Conservation (phyloP, 805 yeast genomes). For the Candida khao-thaluensis region DNA sequence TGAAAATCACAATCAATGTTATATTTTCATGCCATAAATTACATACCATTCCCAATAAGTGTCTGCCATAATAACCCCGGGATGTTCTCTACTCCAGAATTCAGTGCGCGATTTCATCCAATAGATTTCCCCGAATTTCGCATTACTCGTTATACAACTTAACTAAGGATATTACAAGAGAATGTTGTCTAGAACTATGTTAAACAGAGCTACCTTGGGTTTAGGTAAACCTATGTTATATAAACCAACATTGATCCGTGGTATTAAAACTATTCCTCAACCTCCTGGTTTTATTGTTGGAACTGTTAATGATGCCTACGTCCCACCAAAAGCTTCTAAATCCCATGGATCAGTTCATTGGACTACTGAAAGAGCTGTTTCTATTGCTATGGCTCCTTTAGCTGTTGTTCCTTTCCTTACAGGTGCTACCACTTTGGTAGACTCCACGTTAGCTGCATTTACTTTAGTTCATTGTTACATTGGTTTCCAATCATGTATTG, state of each 20-base stretch:
- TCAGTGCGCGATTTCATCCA: conserved; percentile 6
- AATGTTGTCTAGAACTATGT: conserved; percentile 7
- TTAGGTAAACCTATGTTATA: conserved; percentile 7
- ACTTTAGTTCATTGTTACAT: conserved; percentile 63
- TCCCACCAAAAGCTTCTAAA: conserved; percentile 54
- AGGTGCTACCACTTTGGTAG: conserved; percentile 51
- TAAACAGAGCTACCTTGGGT: conserved; percentile 28
- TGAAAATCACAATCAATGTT: no score
- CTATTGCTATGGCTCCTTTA: conserved; percentile 63
- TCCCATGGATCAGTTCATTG: conserved; percentile 72
- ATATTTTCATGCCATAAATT: no score
- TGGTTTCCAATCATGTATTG: conserved; percentile 76
- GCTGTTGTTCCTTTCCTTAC: conserved; percentile 59
- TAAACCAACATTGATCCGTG: conserved; percentile 22
- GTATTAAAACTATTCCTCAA: conserved; percentile 54
- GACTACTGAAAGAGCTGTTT: conserved; percentile 64
- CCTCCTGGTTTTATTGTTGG: conserved; percentile 77
- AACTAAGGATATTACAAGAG: conserved; percentile 2
- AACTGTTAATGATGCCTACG: conserved; percentile 68
- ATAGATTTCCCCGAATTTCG: conserved; percentile 7
- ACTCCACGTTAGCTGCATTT: conserved; percentile 54
- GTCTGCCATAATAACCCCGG: no score
- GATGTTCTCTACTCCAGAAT: neutral
- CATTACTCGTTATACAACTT: conserved; percentile 2
- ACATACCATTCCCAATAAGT: no score